These are phyloP conservation scores for Imleria badia DNA, from an alignment of 768 basidiomycete species.

Conservation along the genomic window DNA sequence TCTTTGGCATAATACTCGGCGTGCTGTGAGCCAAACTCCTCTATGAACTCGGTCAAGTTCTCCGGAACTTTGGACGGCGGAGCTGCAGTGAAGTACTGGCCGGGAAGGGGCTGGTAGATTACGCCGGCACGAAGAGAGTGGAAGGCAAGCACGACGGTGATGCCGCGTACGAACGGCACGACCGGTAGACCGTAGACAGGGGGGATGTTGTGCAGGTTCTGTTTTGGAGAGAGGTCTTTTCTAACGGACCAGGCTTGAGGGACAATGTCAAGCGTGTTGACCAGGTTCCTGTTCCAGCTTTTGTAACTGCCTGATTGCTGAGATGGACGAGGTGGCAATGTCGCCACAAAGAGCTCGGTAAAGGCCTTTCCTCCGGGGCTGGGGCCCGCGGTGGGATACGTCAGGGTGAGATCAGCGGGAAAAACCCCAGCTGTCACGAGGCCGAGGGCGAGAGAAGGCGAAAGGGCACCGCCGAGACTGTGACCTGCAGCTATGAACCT, in stretches of 20 bases:
- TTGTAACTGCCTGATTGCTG: background rate
- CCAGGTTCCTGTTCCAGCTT: constrained; percentile 19
- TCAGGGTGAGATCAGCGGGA: constrained; percentile 38
- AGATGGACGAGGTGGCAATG: background rate
- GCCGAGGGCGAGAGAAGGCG: constrained; percentile 14
- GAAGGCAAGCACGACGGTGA: background rate
- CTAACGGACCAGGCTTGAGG: constrained; percentile 12
- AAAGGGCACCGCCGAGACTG: constrained; percentile 12
- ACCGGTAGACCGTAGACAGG: constrained; percentile 9
- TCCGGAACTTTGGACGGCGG: background rate
- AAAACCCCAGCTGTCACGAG: background rate
- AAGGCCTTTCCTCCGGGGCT: constrained; percentile 12
- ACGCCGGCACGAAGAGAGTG: background rate
- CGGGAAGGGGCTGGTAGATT: constrained; percentile 7
- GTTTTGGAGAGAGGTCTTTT: background rate
- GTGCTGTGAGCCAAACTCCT: background rate
- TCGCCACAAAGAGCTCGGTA: background rate
- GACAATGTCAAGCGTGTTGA: constrained; percentile 15
- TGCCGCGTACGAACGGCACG: background rate
- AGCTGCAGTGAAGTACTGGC: background rate
- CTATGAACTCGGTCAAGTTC: background rate
- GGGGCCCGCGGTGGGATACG: constrained; percentile 8
- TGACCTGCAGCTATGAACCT: constrained; percentile 11
- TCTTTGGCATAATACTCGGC: background rate
- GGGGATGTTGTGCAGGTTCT: constrained; percentile 16